phyloP scores from a whole-genome alignment of 306 rosid species.

The Dryas alaskensis region DNA sequence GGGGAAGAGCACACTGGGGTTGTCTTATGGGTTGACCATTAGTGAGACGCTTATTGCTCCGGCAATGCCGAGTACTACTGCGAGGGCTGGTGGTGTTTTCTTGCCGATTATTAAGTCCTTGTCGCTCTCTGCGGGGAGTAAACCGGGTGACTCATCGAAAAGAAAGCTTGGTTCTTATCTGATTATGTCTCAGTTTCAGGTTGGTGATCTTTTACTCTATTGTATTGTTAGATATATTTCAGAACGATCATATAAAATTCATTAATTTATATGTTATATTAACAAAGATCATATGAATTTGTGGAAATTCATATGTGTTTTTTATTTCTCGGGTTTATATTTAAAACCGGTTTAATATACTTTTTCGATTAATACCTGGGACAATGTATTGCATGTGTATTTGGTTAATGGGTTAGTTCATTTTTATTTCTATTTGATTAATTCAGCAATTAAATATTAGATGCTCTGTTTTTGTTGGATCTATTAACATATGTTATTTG shows the following conservation, averaged over 20 bases:
- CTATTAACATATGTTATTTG: conserved; percentile 12
- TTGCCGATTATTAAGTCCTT: conserved; percentile 87
- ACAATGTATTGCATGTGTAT: no score
- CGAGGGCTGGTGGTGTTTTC: conserved; percentile 94
- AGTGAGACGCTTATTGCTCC: conserved; percentile 92
- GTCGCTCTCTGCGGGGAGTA: conserved; percentile 78
- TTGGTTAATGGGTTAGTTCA: no score
- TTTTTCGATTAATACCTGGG: no score
- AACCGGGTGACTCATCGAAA: conserved; percentile 54
- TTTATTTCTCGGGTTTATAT: no score
- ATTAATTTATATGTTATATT: no score
- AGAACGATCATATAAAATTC: not conserved
- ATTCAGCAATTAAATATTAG: not conserved
- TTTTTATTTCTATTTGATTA: not conserved
- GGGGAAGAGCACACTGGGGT: conserved; percentile 85
- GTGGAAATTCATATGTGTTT: no score
- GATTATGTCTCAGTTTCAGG: conserved; percentile 87
- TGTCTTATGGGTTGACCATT: conserved; percentile 79
- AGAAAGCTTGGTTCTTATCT: conserved; percentile 80
- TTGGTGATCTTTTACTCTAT: conserved; percentile 17
- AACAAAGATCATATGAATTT: no score
- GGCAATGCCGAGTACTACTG: conserved; percentile 97
- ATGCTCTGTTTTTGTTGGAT: conserved; percentile 2
- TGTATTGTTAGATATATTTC: not conserved
- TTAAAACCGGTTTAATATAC: no score